These are phyloP conservation scores for Angomonas ambiguus DNA, from an alignment of 208 protist species.

Conservation along the genomic window DNA sequence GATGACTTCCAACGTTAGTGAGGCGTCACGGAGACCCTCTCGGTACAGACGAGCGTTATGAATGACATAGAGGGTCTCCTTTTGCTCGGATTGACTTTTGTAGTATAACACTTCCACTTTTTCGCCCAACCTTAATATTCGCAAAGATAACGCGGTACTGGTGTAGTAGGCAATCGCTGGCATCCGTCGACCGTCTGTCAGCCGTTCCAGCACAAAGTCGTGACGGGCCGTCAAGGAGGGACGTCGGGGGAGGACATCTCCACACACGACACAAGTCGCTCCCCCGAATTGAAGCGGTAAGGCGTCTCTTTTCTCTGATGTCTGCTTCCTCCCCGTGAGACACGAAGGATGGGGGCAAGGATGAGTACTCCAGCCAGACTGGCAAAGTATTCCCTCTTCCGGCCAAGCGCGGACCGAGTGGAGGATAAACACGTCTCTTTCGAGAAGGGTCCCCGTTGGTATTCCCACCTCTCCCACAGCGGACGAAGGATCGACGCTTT, in stretches of 20 bases:
- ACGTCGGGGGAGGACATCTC: background rate
- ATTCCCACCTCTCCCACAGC: too few relatives aligned
- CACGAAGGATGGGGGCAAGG: background rate
- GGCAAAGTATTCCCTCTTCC: background rate
- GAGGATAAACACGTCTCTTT: background rate
- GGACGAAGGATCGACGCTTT: background rate
- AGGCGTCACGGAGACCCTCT: background rate
- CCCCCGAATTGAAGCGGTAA: background rate
- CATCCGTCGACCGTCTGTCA: background rate
- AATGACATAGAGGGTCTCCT: slow-evolving; percentile 1
- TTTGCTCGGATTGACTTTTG: background rate
- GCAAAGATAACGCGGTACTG: background rate
- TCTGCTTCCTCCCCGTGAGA: background rate
- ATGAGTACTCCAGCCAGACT: background rate
- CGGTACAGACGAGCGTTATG: background rate
- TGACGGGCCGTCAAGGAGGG: background rate
- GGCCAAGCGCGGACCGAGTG: background rate
- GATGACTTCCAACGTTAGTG: background rate
- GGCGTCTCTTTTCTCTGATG: background rate
- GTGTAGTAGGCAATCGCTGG: background rate
- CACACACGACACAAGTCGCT: background rate
- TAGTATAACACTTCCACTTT: background rate
- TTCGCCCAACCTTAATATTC: background rate
- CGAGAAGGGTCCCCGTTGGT: background rate
- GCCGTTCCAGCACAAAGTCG: background rate